Evolutionary conservation across 2,329 filamentous ascomycete species (phyloP), one percentile per base, ranked within the genome.

Genomic region (Ophiocordyceps unilateralis): DNA sequence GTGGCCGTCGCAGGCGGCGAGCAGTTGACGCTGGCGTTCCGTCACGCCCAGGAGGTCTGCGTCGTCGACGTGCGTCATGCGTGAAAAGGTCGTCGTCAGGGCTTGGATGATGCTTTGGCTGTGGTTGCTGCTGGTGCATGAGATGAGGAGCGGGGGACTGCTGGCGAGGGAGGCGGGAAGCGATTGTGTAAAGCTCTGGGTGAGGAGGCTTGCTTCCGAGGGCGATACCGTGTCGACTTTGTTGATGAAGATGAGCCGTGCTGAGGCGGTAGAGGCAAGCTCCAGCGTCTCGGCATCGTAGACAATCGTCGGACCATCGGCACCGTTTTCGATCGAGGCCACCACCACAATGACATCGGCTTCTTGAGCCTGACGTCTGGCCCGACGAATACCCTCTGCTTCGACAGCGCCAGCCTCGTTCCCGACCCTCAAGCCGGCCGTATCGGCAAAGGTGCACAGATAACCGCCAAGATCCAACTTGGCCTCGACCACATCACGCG

Each of bases 371-470:
- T 83, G 81, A 46, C 78, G 75, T 57, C 81, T 85, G 8, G 91
- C 91, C 41, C 91, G 72, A 41, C 82, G 76, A 55, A 98, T 96
- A 1, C 91, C 91, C 59, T 98, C 91, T 56, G 80, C 68, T 56
- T 98, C 91, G 22, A 98, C 71, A 10, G 72, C 67, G 1, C 87
- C 84, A 46, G 94, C 17, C 46, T 45, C 47, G 15, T 43, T 43
- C n/a, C 50, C 51, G 40, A 70, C 74, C 41, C 87, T 72, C 50
- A 98, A 76, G 1, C 91, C 91, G 19, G 91, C 91, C 53, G 91
- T 96, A 62, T 98, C 91, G 15, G 89, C 88, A 55, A 98, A 80
- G n/a, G 83, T 84, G 59, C 88, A 93, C 41, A 93, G 76, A 64
- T 83, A 98, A 0, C 91, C 91, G 1, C 80, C 78, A 40, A 98